phyloP scores from a whole-genome alignment of 768 basidiomycete species.

The Tylopilus felleus region DNA sequence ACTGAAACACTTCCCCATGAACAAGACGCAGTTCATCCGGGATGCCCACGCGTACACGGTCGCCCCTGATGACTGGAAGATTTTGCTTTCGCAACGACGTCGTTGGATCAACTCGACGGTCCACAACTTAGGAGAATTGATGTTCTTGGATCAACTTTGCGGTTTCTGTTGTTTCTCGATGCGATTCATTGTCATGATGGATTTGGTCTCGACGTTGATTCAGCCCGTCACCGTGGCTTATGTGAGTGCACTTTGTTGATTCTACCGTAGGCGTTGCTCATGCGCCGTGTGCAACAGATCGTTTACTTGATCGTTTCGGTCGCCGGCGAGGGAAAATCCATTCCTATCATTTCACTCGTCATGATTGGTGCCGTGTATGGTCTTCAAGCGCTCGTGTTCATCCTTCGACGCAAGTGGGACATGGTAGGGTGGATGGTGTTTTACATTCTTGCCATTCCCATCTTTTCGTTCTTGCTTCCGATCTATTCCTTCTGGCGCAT shows the following conservation, averaged over 20 bases:
- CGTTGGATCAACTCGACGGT: conserved; percentile 99
- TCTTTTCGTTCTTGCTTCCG: conserved; percentile 90
- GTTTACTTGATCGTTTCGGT: conserved; percentile 85
- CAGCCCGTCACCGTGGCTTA: conserved; percentile 88
- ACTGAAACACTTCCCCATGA: conserved; percentile 90
- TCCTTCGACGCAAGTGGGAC: conserved; percentile 94
- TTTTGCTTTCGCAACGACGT: conserved; percentile 91
- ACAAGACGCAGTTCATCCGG: conserved; percentile 93
- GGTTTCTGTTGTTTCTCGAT: conserved; percentile 99
- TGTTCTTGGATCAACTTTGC: conserved; percentile 88
- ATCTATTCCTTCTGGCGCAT: conserved; percentile 97
- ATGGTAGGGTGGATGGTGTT: conserved; percentile 98
- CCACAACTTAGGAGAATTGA: conserved; percentile 91
- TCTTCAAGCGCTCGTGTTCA: conserved; percentile 87
- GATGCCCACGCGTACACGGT: conserved; percentile 94
- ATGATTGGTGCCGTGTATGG: conserved; percentile 96
- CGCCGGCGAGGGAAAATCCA: conserved; percentile 55
- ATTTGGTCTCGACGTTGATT: conserved; percentile 82
- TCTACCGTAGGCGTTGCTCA: conserved; percentile 5
- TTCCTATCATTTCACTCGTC: conserved; percentile 81
- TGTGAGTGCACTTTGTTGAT: conserved; percentile 47
- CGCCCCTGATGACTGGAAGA: conserved; percentile 93
- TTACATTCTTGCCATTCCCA: conserved; percentile 92
- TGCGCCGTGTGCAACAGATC: conserved; percentile 46
- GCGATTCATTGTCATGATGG: conserved; percentile 98